Evolutionary conservation across 345 rosid species (phyloP), one percentile per base, ranked within the genome.

Genomic region (Rhodomyrtus tomentosa): DNA sequence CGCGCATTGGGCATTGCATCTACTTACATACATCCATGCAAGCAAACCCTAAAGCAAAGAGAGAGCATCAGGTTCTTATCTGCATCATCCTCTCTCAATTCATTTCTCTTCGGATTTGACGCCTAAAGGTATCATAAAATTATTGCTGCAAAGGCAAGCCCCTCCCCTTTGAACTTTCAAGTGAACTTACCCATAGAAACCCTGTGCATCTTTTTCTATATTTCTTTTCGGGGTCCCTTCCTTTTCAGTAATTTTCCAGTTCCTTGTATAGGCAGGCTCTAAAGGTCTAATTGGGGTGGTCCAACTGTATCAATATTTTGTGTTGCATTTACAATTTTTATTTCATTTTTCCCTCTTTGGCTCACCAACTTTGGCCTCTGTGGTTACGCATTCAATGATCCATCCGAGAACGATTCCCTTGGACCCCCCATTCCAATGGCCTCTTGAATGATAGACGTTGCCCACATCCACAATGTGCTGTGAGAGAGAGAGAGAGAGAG

Each of bases 11-110:
- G 40, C 87, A 87, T 84, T 88, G 88, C 86, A 84, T 88, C 84
- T 81, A 85, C 85, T 80, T 86, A 81, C 79, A 32, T 18, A 56
- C 73, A 50, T 68, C 82, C 84, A 83, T 84, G 86, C 55, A 42
- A 49, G 86, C 55, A 42, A 49, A 20, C 56, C 36, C 40, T 68
- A 76, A 82, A 54, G 73, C 51, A 27, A 51, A 82, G 81, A 56
- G 81, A 56, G 29, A 58, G 91, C 87, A 89, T 89, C 92, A 16
- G 88, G 90, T 93, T 91, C 94, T 88, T 89, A 90, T 92, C 91
- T 86, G 82, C 86, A 82, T 85, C 74, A 55, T 83, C 84, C 49
- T 83, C 56, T 79, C 62, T 18, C 82, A 45, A 22, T 50, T 62
- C 32, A 87, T 20, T 36, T 83, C 83, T 85, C 80, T 85, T 29